These are phyloP conservation scores for Candida easanensis DNA, from an alignment of 805 yeast species.

Conservation along the genomic window DNA sequence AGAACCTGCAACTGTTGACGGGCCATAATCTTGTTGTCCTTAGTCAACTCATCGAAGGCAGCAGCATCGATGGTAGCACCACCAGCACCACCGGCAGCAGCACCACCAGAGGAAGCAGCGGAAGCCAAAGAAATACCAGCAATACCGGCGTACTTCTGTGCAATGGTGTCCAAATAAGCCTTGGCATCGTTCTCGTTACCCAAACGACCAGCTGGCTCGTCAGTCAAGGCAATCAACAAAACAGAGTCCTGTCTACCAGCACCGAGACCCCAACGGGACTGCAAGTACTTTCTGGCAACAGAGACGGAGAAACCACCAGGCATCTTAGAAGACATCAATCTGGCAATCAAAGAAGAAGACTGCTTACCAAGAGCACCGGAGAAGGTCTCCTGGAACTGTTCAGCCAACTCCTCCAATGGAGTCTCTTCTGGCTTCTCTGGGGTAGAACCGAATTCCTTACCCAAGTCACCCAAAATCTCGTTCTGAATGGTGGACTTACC, in stretches of 20 bases:
- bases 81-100: constrained; percentile 58
- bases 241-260: constrained; percentile 93
- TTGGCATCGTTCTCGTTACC: constrained; percentile 88
- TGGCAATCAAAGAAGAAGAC: constrained; percentile 81
- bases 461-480: constrained; percentile 97
- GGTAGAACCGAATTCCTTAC: constrained; percentile 96
- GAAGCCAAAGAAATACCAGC: constrained; percentile 79
- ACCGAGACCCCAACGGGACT: constrained; percentile 89
- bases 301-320: constrained; percentile 98
- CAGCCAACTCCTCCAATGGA: constrained; percentile 94
- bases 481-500: constrained; percentile 99
- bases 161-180: constrained; percentile 75
- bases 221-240: constrained; percentile 75
- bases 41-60: constrained; percentile 71
- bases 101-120: constrained; percentile 45
- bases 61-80: constrained; percentile 93
- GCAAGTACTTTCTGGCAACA: constrained; percentile 87
- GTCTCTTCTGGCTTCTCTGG: constrained; percentile 99
- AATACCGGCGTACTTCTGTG: constrained; percentile 80
- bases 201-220: constrained; percentile 89
- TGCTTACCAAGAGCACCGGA: constrained; percentile 91
- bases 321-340: constrained; percentile 95
- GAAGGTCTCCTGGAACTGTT: constrained; percentile 88
- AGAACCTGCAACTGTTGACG: constrained; percentile 74
- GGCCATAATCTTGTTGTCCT: constrained; percentile 46